These are phyloP conservation scores for Apophysomyces elegans DNA, from an alignment of 371 early-diverging fungal species.

Conservation along the genomic window DNA sequence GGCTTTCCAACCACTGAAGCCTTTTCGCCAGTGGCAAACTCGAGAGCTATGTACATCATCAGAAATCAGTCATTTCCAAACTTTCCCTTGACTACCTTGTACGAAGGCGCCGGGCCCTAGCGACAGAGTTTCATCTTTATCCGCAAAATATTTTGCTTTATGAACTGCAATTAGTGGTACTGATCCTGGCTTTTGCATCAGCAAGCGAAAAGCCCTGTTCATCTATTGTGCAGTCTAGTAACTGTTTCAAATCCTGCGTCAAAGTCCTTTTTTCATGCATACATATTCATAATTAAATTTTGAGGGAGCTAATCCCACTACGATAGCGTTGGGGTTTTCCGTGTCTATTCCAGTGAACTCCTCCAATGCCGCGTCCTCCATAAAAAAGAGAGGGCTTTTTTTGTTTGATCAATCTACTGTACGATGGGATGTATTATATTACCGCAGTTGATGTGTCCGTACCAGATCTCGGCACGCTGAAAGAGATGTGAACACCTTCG, in stretches of 20 bases:
- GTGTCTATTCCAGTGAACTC: conserved; percentile 69
- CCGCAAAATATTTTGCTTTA: conserved; percentile 77
- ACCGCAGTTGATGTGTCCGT: conserved; percentile 49
- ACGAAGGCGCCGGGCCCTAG: conserved; percentile 91
- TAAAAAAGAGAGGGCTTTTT: conserved; percentile 71
- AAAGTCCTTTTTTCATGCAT: conserved; percentile 15
- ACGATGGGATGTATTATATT: not conserved
- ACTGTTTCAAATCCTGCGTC: too few relatives aligned
- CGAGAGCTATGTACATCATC: conserved; percentile 54
- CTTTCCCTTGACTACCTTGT: conserved; percentile 35
- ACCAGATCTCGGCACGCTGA: conserved; percentile 73
- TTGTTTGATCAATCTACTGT: too few relatives aligned
- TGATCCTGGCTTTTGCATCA: conserved; percentile 39
- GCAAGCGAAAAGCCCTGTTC: conserved; percentile 70
- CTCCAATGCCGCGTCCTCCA: conserved; percentile 73
- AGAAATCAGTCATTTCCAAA: not conserved
- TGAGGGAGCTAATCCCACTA: conserved; percentile 81
- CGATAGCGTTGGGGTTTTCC: conserved; percentile 72
- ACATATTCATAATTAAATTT: conserved; percentile 74
- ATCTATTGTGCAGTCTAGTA: conserved; percentile 33
- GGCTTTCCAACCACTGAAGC: conserved; percentile 89
- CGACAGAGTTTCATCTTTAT: conserved; percentile 62
- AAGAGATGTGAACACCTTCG: conserved; percentile 78
- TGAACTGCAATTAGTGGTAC: conserved; percentile 77
- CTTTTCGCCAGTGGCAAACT: conserved; percentile 70